These are phyloP conservation scores for Miscanthus lutarioriparius DNA, from an alignment of 176 grass and related monocot species.

Conservation along the genomic window DNA sequence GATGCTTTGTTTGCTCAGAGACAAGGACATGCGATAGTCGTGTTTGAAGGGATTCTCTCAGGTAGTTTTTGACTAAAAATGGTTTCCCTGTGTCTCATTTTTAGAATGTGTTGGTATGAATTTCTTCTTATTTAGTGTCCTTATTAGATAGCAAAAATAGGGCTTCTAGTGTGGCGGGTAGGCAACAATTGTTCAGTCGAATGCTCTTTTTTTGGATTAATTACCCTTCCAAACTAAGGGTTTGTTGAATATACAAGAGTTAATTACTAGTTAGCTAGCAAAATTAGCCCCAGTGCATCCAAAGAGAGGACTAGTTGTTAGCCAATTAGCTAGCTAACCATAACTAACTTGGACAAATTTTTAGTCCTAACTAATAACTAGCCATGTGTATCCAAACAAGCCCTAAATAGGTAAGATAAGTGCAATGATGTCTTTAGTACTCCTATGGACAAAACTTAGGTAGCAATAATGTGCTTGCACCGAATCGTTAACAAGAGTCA, in stretches of 20 bases:
- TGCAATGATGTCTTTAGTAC: neutral
- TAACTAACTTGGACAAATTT: too few relatives aligned
- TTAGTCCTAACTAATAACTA: too few relatives aligned
- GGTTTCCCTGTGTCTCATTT: neutral
- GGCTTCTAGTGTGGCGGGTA: neutral
- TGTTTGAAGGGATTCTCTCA: neutral
- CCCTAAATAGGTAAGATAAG: neutral
- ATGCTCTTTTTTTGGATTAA: too few relatives aligned
- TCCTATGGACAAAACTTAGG: neutral
- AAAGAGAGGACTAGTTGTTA: too few relatives aligned
- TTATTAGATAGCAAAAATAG: too few relatives aligned
- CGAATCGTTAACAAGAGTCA: neutral
- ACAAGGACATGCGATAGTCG: neutral
- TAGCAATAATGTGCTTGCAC: neutral
- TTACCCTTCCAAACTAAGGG: too few relatives aligned
- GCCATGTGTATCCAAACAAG: too few relatives aligned
- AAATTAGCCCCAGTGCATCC: too few relatives aligned
- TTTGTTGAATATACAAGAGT: too few relatives aligned
- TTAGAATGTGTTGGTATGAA: neutral
- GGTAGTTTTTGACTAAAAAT: neutral
- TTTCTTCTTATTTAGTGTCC: neutral
- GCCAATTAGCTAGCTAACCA: too few relatives aligned
- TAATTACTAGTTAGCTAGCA: too few relatives aligned
- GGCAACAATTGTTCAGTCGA: neutral
- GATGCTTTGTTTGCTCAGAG: too few relatives aligned